Conservation (phyloP, 345 rosid species). For the Bretschneidera sinensis region DNA sequence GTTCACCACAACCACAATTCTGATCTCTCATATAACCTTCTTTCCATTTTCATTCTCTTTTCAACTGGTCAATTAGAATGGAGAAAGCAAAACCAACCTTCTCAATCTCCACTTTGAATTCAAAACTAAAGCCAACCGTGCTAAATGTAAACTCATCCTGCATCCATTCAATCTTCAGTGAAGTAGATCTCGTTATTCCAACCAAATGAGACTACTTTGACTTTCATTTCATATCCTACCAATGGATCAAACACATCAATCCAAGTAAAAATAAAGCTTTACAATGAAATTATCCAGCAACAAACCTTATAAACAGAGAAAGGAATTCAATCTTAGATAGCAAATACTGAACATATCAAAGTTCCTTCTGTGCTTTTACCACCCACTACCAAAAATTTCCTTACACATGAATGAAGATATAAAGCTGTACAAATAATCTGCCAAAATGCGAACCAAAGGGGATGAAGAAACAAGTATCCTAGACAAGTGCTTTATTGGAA, state of each 20-base stretch:
- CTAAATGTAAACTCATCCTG: not conserved
- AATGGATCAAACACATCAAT: too few relatives aligned
- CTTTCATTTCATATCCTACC: too few relatives aligned
- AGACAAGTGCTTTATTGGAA: constrained; percentile 45
- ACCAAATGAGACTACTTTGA: not conserved
- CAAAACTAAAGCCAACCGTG: too few relatives aligned
- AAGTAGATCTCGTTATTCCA: not conserved
- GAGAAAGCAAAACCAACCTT: not conserved
- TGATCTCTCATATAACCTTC: too few relatives aligned
- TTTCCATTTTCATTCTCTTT: too few relatives aligned
- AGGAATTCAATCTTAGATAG: constrained; percentile 13
- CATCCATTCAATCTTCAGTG: not conserved
- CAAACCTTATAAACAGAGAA: not conserved
- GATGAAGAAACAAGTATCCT: constrained; percentile 29
- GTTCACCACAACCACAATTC: too few relatives aligned
- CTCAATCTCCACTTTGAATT: too few relatives aligned
- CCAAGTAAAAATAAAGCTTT: not conserved
- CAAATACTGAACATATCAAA: constrained; percentile 1
- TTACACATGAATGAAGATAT: constrained; percentile 85
- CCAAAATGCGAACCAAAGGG: constrained; percentile 29
- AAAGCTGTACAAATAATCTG: constrained; percentile 69
- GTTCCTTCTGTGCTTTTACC: constrained; percentile 16
- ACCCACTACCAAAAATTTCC: constrained; percentile 45
- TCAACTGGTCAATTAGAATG: not conserved
- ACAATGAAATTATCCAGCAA: not conserved